phyloP scores from a whole-genome alignment of 352 stramenopile genomes.

The Globisporangium polare region DNA sequence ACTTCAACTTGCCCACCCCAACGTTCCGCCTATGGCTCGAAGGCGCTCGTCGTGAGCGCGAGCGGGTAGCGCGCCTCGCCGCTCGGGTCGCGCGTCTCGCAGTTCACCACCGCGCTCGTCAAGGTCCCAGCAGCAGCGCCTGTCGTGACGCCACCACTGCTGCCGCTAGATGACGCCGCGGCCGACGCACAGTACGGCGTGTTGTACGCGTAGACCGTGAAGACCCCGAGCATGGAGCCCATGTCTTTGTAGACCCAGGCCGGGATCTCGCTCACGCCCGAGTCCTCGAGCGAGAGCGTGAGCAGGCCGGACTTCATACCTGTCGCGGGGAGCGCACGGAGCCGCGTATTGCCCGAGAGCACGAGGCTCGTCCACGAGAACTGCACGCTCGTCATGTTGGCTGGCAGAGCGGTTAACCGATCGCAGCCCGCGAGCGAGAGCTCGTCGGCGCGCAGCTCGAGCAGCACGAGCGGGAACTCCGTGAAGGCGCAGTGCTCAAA shows the following conservation, averaged over 20 bases:
- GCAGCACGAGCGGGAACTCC: constrained; percentile 13
- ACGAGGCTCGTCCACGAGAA: constrained; percentile 20
- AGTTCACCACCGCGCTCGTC: constrained; percentile 16
- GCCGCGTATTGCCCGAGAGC: constrained; percentile 10
- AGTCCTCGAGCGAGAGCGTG: constrained; percentile 34
- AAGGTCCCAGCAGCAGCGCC: neutral
- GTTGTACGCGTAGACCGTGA: constrained; percentile 30
- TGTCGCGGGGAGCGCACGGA: constrained; percentile 9
- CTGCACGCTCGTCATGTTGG: constrained; percentile 18
- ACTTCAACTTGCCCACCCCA: neutral
- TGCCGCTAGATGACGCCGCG: neutral
- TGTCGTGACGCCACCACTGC: neutral
- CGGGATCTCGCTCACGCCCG: constrained; percentile 16
- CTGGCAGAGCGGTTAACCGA: constrained; percentile 15
- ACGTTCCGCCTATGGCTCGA: constrained; percentile 12
- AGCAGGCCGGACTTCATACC: constrained; percentile 11
- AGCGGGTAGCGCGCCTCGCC: constrained; percentile 28
- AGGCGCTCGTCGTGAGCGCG: constrained; percentile 18
- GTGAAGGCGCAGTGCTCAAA: constrained; percentile 18
- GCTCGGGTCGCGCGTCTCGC: constrained; percentile 22
- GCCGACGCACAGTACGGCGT: constrained; percentile 23
- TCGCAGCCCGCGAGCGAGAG: constrained; percentile 19
- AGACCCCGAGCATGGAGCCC: neutral
- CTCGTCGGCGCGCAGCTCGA: constrained; percentile 14
- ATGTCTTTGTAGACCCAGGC: constrained; percentile 7